phyloP scores from a whole-genome alignment of 768 basidiomycete genomes.

The Plicaturopsis crispa region DNA sequence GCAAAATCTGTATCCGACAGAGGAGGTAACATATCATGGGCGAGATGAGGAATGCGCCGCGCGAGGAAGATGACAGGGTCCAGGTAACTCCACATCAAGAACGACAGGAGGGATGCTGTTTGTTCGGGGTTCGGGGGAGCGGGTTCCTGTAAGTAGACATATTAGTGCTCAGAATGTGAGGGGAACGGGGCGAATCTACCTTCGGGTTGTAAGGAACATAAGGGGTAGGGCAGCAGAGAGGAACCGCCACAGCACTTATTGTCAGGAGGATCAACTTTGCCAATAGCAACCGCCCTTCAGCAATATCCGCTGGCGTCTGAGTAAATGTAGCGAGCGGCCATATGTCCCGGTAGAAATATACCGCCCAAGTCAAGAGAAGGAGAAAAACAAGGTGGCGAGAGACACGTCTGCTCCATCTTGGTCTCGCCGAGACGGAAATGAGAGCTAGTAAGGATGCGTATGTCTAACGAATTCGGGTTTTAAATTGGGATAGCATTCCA shows the following conservation, averaged over 20 bases:
- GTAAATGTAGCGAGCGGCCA: slow-evolving; percentile 7
- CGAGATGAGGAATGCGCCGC: slow-evolving; percentile 9
- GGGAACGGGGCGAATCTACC: not conserved
- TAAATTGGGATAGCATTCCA: no score
- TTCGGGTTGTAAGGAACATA: slow-evolving; percentile 54
- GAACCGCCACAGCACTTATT: slow-evolving; percentile 38
- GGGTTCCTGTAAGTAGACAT: slow-evolving; percentile 3
- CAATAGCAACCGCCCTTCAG: slow-evolving; percentile 35
- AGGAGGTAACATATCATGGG: slow-evolving; percentile 19
- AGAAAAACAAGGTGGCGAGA: slow-evolving; percentile 5
- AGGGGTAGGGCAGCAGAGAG: slow-evolving; percentile 45
- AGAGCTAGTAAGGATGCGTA: no score
- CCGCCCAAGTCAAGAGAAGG: slow-evolving; percentile 1
- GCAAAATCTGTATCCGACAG: slow-evolving; percentile 21
- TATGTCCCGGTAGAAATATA: slow-evolving; percentile 8
- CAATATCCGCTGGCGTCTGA: slow-evolving; percentile 1
- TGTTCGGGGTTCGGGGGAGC: slow-evolving; percentile 23
- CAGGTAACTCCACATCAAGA: slow-evolving; percentile 27
- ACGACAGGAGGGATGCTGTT: slow-evolving; percentile 24
- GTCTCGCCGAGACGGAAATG: no score
- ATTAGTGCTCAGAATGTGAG: not conserved
- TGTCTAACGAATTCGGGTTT: no score
- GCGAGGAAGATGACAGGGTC: slow-evolving; percentile 16
- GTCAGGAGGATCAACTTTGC: slow-evolving; percentile 38
- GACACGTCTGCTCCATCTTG: no score